Conservation (phyloP, 2,329 filamentous ascomycete species). For the Ascochyta pisi region DNA sequence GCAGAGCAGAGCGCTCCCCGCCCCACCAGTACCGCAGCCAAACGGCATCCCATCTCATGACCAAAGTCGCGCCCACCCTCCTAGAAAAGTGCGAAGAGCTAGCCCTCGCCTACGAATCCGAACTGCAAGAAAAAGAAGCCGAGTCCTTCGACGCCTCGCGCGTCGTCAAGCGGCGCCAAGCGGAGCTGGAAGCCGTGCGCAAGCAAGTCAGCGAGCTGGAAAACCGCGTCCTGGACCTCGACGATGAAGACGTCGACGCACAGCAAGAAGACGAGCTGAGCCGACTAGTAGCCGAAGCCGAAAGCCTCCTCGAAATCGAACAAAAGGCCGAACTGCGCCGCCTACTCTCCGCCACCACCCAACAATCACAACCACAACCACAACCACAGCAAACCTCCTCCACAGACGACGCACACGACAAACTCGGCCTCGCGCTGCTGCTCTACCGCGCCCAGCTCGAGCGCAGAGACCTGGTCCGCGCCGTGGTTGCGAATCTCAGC, state of each 20-base stretch:
- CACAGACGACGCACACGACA: conserved; percentile 47
- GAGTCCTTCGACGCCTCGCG: conserved; percentile 56
- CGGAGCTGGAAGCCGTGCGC: conserved; percentile 68
- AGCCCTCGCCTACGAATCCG: conserved; percentile 69
- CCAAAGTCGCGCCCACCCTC: conserved; percentile 65
- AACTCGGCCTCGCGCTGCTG: conserved; percentile 64
- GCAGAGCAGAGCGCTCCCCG: conserved; percentile 26
- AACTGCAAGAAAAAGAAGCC: conserved; percentile 74
- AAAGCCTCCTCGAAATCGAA: conserved; percentile 54
- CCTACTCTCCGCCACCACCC: conserved; percentile 33
- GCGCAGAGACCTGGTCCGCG: conserved; percentile 67
- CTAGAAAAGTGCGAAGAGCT: conserved; percentile 55
- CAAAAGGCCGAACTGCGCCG: conserved; percentile 50
- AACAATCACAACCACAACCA: conserved; percentile 22
- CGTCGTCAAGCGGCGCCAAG: conserved; percentile 65
- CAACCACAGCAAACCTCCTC: not conserved
- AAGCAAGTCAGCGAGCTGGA: conserved; percentile 65
- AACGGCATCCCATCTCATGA: conserved; percentile 65
- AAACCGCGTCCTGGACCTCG: conserved; percentile 33
- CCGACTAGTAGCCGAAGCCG: conserved; percentile 49
- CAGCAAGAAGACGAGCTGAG: conserved; percentile 50
- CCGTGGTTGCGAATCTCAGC: conserved; percentile 72
- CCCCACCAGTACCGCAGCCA: conserved; percentile 52
- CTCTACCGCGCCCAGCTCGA: conserved; percentile 65
- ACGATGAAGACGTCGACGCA: conserved; percentile 43